Base-by-base conservation (phyloP, 2,329 filamentous ascomycete species). In the Aspergillus sp. region DNA sequence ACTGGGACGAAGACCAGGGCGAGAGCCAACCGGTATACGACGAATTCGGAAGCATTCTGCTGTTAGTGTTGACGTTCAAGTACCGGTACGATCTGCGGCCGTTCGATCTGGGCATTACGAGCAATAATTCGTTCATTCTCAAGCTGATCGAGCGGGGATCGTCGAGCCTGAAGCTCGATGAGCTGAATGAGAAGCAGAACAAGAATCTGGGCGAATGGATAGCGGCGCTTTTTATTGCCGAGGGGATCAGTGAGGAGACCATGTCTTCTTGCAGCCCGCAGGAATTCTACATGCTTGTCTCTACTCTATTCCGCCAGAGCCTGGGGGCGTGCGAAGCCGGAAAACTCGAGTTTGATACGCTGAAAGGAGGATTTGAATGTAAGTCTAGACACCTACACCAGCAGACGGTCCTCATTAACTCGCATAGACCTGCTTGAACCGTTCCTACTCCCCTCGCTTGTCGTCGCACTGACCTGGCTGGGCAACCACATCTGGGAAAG, bases 11-110 rank as follows among this genome's bases (percentile, higher is more conserved):
- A 61, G 85, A 87, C 55, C 84, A 87, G 71, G 82, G 80, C 46
- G 85, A 88, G 64, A 84, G 83, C 53, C 85, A 87, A 64, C 85
- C 85, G 0, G 79, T 86, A 3, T 88, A 88, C 61, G 85, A 88
- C 62, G 86, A 88, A 62, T 88, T 87, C 59, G 83, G 84, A 2
- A 82, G 83, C 13, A 80, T 87, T 20, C 72, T 88, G 12, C 75
- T 88, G 2, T 75, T 88, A 40, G 76, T 86, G 4, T 73, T 86
- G 41, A 80, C 82, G 0, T 81, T 84, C 57, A 79, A 83, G 30
- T 78, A 85, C 65, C 83, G 85, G 45, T 86, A 86, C 61, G 77
- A 81, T 51, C 67, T 87, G 45, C 75, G 69, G 34, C 74, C 73
- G 44, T 72, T 78, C 20, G 83, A 87, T 17, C 70, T 87, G 15